These are phyloP conservation scores for Ceratobasidium sp. DNA, from an alignment of 1,284 basidiomycete species.

Conservation along the genomic window DNA sequence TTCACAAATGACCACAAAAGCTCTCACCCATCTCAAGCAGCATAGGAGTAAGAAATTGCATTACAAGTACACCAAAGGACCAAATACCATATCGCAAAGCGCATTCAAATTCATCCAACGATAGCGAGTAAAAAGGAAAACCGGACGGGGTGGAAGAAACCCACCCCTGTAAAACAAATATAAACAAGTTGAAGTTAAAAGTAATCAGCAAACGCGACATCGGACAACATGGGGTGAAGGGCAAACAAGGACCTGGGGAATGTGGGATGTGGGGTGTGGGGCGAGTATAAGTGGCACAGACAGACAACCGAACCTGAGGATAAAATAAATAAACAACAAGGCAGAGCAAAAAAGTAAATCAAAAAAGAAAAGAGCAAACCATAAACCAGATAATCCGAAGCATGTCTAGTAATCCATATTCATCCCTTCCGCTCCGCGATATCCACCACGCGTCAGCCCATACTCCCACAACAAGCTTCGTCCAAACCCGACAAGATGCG, in stretches of 20 bases:
- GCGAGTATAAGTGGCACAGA: conserved; percentile 1
- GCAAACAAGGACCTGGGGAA: neutral
- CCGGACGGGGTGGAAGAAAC: neutral
- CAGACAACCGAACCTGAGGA: neutral
- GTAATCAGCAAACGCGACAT: neutral
- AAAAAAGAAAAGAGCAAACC: conserved; percentile 24
- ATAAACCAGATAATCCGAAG: neutral
- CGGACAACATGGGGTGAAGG: neutral
- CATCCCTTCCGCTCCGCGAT: conserved; percentile 9
- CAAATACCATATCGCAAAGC: neutral
- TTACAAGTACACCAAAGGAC: conserved; percentile 9
- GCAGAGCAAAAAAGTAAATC: conserved; percentile 6
- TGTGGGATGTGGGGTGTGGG: neutral
- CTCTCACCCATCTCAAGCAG: no score
- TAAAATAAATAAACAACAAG: conserved; percentile 28
- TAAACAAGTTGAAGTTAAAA: neutral
- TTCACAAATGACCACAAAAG: no score
- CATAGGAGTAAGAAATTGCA: neutral
- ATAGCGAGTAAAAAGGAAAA: conserved; percentile 21
- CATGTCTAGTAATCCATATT: conserved; percentile 11
- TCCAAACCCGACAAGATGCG: conserved; percentile 41
- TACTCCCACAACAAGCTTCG: conserved; percentile 41
- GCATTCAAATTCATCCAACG: conserved; percentile 19
- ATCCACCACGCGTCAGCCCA: conserved; percentile 33
- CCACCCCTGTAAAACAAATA: conserved; percentile 8